A percentile compares a stretch with the other conserved stretches of the same genome.
These are phyloP conservation scores for Boletellus ananas DNA, from an alignment of 768 basidiomycete species.

Conservation along the genomic window DNA sequence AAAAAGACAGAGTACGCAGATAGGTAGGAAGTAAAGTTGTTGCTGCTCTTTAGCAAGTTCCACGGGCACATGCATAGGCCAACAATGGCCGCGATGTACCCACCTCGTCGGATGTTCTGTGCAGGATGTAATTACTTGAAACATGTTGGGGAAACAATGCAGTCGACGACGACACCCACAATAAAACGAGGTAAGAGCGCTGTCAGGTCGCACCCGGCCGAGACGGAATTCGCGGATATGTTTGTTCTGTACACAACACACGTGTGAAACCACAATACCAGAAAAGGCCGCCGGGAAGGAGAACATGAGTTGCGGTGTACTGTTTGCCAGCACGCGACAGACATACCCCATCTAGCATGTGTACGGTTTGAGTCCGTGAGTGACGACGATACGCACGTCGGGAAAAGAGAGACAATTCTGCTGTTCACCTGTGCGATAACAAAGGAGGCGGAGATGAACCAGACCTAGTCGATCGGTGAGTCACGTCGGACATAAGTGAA, in stretches of 20 bases:
- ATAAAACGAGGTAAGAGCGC: conserved; percentile 75
- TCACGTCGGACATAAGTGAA: not conserved
- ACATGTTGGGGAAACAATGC: not conserved
- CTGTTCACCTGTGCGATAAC: conserved; percentile 64
- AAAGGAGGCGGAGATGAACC: conserved; percentile 77
- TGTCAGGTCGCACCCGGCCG: conserved; percentile 80
- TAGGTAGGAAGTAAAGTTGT: conserved; percentile 75
- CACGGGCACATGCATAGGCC: conserved; percentile 75
- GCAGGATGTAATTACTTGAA: not conserved
- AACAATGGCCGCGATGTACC: conserved; percentile 76
- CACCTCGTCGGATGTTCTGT: conserved; percentile 80
- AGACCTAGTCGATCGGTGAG: conserved; percentile 43
- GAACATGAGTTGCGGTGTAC: conserved; percentile 17
- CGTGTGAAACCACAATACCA: conserved; percentile 2
- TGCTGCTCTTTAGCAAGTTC: conserved; percentile 71
- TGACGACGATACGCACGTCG: conserved; percentile 5
- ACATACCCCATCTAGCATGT: conserved; percentile 27
- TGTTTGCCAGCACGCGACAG: not conserved
- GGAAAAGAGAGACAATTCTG: not conserved
- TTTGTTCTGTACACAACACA: conserved; percentile 50
- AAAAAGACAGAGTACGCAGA: conserved; percentile 80
- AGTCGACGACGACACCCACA: conserved; percentile 34
- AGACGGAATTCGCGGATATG: conserved; percentile 79
- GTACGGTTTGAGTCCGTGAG: conserved; percentile 2
- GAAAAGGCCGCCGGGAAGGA: not conserved